phyloP scores from a whole-genome alignment of 106 monocot species.

The Phalaenopsis aphrodite region DNA sequence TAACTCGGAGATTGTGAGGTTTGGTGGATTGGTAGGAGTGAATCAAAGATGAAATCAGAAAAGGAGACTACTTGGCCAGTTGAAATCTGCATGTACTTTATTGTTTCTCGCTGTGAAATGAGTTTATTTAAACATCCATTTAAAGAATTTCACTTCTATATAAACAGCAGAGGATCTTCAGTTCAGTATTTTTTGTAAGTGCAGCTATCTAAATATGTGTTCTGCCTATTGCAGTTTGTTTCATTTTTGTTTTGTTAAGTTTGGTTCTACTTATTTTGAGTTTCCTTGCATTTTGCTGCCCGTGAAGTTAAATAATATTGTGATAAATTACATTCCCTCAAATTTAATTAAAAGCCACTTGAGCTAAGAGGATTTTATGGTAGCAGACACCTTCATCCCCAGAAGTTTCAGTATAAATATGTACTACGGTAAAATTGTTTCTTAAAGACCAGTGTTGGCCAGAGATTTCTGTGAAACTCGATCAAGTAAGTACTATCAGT shows the following conservation, averaged over 20 bases:
- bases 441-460: background rate
- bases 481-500: background rate
- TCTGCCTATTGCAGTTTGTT: too few relatives aligned
- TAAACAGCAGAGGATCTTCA: background rate
- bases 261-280: too few relatives aligned
- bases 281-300: too few relatives aligned
- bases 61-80: background rate
- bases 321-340: too few relatives aligned
- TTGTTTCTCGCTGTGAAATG: background rate
- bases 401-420: background rate
- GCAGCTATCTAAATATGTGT: too few relatives aligned
- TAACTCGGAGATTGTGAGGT: background rate
- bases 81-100: background rate
- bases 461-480: background rate
- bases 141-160: background rate
- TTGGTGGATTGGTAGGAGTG: background rate
- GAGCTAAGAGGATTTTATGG: background rate
- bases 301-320: too few relatives aligned
- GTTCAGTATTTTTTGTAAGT: too few relatives aligned
- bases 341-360: too few relatives aligned
- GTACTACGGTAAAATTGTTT: background rate
- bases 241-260: too few relatives aligned
- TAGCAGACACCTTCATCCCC: background rate
- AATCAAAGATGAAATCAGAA: background rate
- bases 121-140: background rate